Evolutionary conservation across 1,284 basidiomycete species (phyloP), one percentile per base, ranked within the genome.

Genomic region (Kalmanozyma brasiliensis): DNA sequence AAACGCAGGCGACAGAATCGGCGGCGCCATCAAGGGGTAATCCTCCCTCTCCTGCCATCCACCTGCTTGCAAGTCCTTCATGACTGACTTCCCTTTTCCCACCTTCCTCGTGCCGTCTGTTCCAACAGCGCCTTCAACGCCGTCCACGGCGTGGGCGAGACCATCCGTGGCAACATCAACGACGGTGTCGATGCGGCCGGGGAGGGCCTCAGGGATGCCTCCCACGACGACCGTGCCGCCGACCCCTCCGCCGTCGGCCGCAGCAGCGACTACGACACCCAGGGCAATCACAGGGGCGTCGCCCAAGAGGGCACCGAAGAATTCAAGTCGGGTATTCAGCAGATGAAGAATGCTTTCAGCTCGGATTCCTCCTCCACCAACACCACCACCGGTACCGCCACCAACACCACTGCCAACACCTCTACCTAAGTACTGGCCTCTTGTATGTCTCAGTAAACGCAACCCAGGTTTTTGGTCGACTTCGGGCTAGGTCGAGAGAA

Each of bases 141-240:
- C 20, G 47, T 49, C 23, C 67, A 73, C 52, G 76, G 76, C 11
- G 68, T 59, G 24, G 72, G 72, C 52, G 74, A 78, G 47, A 20
- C 63, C 26, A 69, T 78, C 40, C 65, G 76, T 1, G 76, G 76
- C 16, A 73, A 61, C 51, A 55, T 76, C 58, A 78, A 78, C 51
- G 41, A 64, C 30, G 41, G 41, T 26, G 40, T 72, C 26, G 76
- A 78, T 30, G 47, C 49, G 2, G 61, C 67, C 1, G 74, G 74
- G 33, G 74, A 77, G 34, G 74, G 72, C 9, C 52, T 73, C 19
- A 22, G 49, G 8, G 30, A 51, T 3, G 43, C 44, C 19, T 42
- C 34, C 38, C 24, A 35, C 29, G 14, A 49, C n/a, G 8, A 46
- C 32, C 23, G 13, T 26, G 16, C 48, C 2, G 35, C 45, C 34